Evolutionary conservation across 805 yeast species (phyloP), one percentile per base, ranked within the genome.

Genomic region (Kuraishia capsulata): DNA sequence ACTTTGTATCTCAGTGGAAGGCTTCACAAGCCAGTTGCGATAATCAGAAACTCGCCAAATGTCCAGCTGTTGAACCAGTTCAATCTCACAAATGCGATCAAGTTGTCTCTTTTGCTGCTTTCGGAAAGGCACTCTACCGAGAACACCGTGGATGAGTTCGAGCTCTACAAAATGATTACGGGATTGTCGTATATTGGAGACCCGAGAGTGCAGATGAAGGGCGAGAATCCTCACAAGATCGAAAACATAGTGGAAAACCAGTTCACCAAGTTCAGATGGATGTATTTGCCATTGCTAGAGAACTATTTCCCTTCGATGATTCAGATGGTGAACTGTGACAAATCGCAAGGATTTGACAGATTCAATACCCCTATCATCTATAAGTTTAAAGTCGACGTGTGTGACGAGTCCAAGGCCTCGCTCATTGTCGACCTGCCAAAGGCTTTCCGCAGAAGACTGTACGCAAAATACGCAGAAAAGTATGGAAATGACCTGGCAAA

Each of bases 171-270:
- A 51, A 78, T 77, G 45, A 81, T 92, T 34, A 81, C 97, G 0
- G 73, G 76, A 11, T 59, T 92, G 14, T 85, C 96, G 17, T 92
- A 92, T 53, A 62, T 78, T 56, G 98, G 98, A 16, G 98, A 92
- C 56, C 81, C 88, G 21, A 73, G 98, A 48, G 80, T 87, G 73
- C 65, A 69, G 32, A 64, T 89, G 21, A 85, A 86, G 8, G 97
- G 96, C 2, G 98, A 92, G 57, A 85, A 92, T 55, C 96, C 97
- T 4, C 69, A 79, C 49, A 92, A 92, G 57, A 84, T 89, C 30
- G 64, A 67, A 36, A 92, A 92, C 54, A 92, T 92, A 44, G 97
- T 92, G 3, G 56, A 60, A 9, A 82, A 82, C 55, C 96, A 92
- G 57, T 71, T 74, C 44, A 59, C 62, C 16, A 70, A 75, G 44